A percentile compares a stretch with the other conserved stretches of the same genome.
Conservation (phyloP, 148 eudicot genomes). For the Chenopodium suecicum region DNA sequence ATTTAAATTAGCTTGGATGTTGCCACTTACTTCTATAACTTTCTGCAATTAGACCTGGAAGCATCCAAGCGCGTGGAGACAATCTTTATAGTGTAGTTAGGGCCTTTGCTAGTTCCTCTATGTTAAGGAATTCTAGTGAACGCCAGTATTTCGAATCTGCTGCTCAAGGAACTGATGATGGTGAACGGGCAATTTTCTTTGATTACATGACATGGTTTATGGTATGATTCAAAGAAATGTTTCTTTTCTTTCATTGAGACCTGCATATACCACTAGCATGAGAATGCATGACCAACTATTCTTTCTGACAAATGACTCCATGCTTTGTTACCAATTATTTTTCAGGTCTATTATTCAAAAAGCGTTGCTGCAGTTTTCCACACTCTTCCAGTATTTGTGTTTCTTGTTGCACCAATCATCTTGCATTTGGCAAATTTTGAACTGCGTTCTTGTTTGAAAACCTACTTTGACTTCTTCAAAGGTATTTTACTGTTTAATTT, state of each 20-base stretch:
- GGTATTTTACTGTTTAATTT: constrained; percentile 39
- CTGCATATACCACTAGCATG: constrained; percentile 12
- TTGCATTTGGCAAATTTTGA: constrained; percentile 41
- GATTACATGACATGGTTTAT: constrained; percentile 80
- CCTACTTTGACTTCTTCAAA: constrained; percentile 60
- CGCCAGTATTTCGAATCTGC: constrained; percentile 42
- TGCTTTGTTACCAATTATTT: constrained; percentile 14
- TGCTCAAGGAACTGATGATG: constrained; percentile 37
- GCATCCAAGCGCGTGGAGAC: constrained; percentile 98
- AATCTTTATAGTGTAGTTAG: constrained; percentile 71
- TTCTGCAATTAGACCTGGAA: constrained; percentile 74
- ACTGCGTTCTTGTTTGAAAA: constrained; percentile 35
- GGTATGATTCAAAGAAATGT: constrained; percentile 40
- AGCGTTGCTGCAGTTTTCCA: constrained; percentile 70
- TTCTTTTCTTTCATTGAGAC: constrained; percentile 6
- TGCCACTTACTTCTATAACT: constrained; percentile 37
- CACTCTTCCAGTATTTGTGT: constrained; percentile 62
- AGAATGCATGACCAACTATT: neutral
- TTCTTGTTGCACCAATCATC: constrained; percentile 60
- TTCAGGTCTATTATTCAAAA: constrained; percentile 70
- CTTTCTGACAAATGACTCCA: constrained; percentile 1
- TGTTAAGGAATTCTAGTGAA: constrained; percentile 58
- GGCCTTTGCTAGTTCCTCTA: constrained; percentile 76
- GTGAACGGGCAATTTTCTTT: constrained; percentile 72
- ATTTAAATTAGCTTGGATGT: constrained; percentile 16